These are phyloP conservation scores for Poteriospumella lacustris DNA, from an alignment of 108 stramenopile species.

Conservation along the genomic window DNA sequence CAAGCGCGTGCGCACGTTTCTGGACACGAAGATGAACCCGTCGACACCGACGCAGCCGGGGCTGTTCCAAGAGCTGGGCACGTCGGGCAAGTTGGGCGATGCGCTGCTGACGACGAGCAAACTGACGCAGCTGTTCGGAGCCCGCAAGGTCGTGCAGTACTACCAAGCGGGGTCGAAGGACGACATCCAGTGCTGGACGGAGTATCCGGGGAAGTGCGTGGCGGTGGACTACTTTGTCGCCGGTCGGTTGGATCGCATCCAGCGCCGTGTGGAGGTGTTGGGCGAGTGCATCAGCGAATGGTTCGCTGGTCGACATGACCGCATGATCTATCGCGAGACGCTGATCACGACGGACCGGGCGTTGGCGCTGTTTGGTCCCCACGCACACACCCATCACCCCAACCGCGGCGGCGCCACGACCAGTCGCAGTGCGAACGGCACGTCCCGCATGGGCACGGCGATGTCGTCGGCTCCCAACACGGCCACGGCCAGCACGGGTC, in stretches of 20 bases:
- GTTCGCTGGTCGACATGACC: conserved; percentile 44
- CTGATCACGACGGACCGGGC: conserved; percentile 4
- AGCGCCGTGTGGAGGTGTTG: conserved; percentile 45
- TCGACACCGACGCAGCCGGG: no score
- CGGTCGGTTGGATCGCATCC: conserved; percentile 57
- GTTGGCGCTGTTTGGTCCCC: no score
- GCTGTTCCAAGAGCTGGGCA: no score
- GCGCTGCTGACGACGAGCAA: no score
- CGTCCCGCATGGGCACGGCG: no score
- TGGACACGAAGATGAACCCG: conserved; percentile 36
- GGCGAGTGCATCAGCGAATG: conserved; percentile 49
- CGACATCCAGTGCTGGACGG: conserved; percentile 3
- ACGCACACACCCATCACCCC: no score
- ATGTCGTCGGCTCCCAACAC: no score
- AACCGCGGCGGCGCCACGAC: not conserved
- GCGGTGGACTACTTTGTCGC: conserved; percentile 51
- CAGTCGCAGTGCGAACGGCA: no score
- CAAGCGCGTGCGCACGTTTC: conserved; percentile 45
- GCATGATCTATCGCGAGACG: conserved; percentile 42
- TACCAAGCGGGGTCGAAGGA: conserved; percentile 54
- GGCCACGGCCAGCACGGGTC: no score
- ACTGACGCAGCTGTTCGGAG: no score
- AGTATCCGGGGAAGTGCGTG: conserved; percentile 33
- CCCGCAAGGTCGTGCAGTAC: conserved; percentile 51
- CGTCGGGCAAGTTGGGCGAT: no score